Base-by-base conservation (phyloP, 139 green algal species). In the Ostreobium quekettii region DNA sequence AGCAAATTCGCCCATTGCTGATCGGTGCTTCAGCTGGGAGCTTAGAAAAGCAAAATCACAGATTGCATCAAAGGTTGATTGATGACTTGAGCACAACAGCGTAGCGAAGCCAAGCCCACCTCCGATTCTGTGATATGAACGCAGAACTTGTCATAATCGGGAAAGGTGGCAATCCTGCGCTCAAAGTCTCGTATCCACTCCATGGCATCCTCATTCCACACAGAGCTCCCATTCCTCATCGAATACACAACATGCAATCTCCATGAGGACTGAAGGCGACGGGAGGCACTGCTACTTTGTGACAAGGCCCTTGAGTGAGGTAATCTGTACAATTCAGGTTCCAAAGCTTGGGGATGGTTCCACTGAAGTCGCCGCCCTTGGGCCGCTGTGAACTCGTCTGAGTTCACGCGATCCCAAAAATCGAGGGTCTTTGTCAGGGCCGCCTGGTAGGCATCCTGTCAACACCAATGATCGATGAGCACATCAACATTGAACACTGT, bases 211-310 rank as follows among this genome's bases (percentile, higher is more conserved):
- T 11, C 15, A 11, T 11, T 53, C 42, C 42, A 53, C 42, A 53
- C 42, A 19, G 42, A 26, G 42, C 42, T 53, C 42, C 42, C 42
- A 53, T 53, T 19, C 42, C 42, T 53, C 42, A 53, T 53, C 42
- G 42, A 53, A 53, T 53, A 53, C 42, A 53, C 42, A 19, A 53
- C 42, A 53, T 53, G 42, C 15, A 53, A 26, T 19, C 42, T 53
- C 42, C 42, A 53, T 19, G 11, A 26, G 42, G 15, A 26, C 19
- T 53, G 42, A 11, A 11, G 42, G 15, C 42, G 42, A 11, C 42
- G 42, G n/a, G n/a, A 53, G 42, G 42, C 42, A 26, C 19, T 19
- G 11, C 42, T 26, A 26, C 42, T 53, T 53, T 19, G 19, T 53
- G 15, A 53, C 42, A 53, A 11, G 42, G 42, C 42, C 19, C 19